phyloP scores from a whole-genome alignment of 2,329 filamentous ascomycete species.

The Chaetomium strumarium region DNA sequence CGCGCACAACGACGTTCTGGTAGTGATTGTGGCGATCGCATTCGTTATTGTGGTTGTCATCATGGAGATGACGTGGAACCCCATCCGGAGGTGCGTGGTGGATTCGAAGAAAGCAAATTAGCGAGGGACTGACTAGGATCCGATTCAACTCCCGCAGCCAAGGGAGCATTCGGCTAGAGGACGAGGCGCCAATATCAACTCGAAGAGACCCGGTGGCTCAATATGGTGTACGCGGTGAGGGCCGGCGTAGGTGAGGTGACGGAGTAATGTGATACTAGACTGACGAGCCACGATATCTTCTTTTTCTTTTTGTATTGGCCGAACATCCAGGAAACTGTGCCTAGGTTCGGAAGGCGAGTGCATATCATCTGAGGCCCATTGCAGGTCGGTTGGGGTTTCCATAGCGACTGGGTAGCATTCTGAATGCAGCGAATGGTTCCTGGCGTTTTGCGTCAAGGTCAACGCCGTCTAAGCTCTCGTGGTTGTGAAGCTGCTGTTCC shows the following conservation, averaged over 20 bases:
- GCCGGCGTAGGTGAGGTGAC: neutral
- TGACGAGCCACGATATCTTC: neutral
- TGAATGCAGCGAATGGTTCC: too few relatives aligned
- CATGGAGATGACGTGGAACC: constrained; percentile 26
- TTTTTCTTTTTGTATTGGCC: neutral
- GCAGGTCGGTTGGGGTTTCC: too few relatives aligned
- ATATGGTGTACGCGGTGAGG: neutral
- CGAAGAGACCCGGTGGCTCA: neutral
- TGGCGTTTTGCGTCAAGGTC: too few relatives aligned
- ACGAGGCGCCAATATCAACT: neutral
- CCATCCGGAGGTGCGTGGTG: constrained; percentile 22
- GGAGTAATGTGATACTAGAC: neutral
- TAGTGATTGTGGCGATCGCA: constrained; percentile 27
- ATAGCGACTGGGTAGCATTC: too few relatives aligned
- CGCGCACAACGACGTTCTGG: constrained; percentile 24
- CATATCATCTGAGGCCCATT: too few relatives aligned
- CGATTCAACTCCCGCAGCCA: neutral
- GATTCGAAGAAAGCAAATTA: neutral
- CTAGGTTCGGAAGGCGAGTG: too few relatives aligned
- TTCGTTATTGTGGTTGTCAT: constrained; percentile 29
- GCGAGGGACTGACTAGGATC: neutral
- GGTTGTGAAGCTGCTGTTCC: too few relatives aligned
- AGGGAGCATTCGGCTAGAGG: constrained; percentile 19
- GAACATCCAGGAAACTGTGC: too few relatives aligned
- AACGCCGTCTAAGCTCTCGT: too few relatives aligned